Evolutionary conservation across 2,329 filamentous ascomycete genomes (phyloP).

Genomic region (Aphanocladium album): DNA sequence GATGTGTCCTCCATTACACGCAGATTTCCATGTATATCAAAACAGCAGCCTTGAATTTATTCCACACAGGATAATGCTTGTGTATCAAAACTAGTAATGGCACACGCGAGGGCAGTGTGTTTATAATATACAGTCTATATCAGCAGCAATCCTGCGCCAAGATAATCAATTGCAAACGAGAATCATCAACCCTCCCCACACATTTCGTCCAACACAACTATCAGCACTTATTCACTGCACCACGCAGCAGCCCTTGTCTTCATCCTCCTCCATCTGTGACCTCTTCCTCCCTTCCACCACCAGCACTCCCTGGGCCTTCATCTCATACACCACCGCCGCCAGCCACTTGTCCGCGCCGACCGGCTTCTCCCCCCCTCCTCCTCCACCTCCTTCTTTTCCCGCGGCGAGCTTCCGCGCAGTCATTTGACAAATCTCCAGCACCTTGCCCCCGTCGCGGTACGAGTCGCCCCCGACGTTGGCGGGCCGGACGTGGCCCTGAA

Average conservation of each 20-base stretch:
- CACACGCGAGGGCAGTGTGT: no score
- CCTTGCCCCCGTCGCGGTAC: neutral
- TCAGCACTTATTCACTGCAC: neutral
- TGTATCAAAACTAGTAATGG: no score
- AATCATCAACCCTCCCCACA: neutral
- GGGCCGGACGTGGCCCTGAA: neutral
- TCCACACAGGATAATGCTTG: no score
- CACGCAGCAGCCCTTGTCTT: neutral
- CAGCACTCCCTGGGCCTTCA: neutral
- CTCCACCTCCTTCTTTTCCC: no score
- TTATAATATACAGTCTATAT: no score
- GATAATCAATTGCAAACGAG: neutral
- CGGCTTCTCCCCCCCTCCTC: no score
- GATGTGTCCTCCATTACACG: no score
- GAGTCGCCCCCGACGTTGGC: neutral
- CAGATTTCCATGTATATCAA: no score
- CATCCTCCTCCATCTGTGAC: neutral
- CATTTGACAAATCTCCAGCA: neutral
- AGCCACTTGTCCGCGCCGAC: neutral
- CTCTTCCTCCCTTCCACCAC: neutral
- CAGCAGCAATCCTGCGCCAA: no score
- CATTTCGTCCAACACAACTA: neutral
- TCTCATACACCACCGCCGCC: neutral
- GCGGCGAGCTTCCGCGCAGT: no score
- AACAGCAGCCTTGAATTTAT: no score